Conservation (phyloP, 1,139 yeast species). For the Lodderomyces parapsilosis region DNA sequence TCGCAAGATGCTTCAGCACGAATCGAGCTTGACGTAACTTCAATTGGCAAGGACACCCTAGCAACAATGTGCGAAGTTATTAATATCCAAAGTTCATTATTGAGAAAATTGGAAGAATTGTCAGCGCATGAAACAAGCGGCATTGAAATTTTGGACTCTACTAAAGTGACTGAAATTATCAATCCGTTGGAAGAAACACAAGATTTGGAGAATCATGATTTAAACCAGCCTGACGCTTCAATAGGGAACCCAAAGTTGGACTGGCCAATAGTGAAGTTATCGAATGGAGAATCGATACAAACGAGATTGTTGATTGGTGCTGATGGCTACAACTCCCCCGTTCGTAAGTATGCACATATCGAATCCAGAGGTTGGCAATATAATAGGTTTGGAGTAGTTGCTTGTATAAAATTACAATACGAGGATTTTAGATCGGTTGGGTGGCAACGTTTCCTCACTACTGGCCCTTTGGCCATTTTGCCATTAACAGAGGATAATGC, state of each 20-base stretch:
- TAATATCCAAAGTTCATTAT: constrained; percentile 74
- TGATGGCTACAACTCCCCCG: constrained; percentile 96
- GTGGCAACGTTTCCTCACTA: constrained; percentile 90
- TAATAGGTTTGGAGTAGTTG: constrained; percentile 86
- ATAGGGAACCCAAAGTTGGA: constrained; percentile 35
- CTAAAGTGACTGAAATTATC: constrained; percentile 59
- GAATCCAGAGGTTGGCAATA: constrained; percentile 93
- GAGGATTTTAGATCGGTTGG: constrained; percentile 72
- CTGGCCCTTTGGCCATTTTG: constrained; percentile 90
- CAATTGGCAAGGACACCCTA: constrained; percentile 37
- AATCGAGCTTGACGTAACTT: constrained; percentile 66
- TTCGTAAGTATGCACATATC: constrained; percentile 75
- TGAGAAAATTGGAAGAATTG: constrained; percentile 55
- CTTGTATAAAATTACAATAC: constrained; percentile 71
- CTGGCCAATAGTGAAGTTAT: constrained; percentile 79
- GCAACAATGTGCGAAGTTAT: constrained; percentile 90
- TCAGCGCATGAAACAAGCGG: constrained; percentile 32
- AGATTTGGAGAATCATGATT: constrained; percentile 17
- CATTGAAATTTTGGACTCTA: constrained; percentile 55
- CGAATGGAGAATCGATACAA: constrained; percentile 61
- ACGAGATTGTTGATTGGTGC: constrained; percentile 88
- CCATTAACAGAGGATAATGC: constrained; percentile 88
- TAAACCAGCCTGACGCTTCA: constrained; percentile 16
- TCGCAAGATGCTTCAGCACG: constrained; percentile 62
- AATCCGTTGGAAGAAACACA: constrained; percentile 17